Conservation (phyloP, 2,329 filamentous ascomycete genomes). For the Aureobasidium subglaciale region DNA sequence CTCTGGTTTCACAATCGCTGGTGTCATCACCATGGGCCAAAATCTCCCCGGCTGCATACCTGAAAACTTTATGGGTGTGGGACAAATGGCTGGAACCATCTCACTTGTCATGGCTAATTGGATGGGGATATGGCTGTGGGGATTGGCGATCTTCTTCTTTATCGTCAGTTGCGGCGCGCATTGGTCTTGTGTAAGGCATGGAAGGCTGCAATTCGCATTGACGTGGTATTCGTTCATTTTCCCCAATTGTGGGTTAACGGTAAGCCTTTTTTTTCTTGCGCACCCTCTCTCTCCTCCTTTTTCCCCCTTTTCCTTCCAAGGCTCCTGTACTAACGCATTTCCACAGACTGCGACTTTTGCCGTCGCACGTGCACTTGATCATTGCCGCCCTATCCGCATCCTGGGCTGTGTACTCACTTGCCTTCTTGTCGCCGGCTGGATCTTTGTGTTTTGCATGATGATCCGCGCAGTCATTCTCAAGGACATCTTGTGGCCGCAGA, state of each 20-base stretch:
- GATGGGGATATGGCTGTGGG: slow-evolving; percentile 73
- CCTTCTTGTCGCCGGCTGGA: slow-evolving; percentile 60
- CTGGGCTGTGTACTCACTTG: slow-evolving; percentile 61
- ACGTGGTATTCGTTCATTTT: slow-evolving; percentile 81
- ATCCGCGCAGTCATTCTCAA: slow-evolving; percentile 56
- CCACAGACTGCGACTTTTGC: slow-evolving; percentile 59
- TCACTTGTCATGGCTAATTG: slow-evolving; percentile 53
- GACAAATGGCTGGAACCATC: slow-evolving; percentile 48
- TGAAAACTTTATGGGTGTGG: slow-evolving; percentile 49
- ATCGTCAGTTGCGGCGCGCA: slow-evolving; percentile 70
- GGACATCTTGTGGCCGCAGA: slow-evolving; percentile 71
- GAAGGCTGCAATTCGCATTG: slow-evolving; percentile 69
- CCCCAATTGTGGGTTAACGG: slow-evolving; percentile 56
- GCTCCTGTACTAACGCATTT: too few species aligned
- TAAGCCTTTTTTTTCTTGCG: slow-evolving; percentile 2
- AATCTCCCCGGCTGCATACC: slow-evolving; percentile 43
- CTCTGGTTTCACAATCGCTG: slow-evolving; percentile 60
- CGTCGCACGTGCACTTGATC: slow-evolving; percentile 49
- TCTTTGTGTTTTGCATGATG: slow-evolving; percentile 64
- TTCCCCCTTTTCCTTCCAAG: too few species aligned
- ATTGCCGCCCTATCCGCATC: slow-evolving; percentile 49
- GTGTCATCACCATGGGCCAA: slow-evolving; percentile 52
- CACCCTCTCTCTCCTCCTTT: too few species aligned
- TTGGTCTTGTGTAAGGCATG: slow-evolving; percentile 56
- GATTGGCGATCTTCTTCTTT: slow-evolving; percentile 77